Conservation (phyloP, 2,329 filamentous ascomycete genomes). For the Ceratocystis alfenasii region DNA sequence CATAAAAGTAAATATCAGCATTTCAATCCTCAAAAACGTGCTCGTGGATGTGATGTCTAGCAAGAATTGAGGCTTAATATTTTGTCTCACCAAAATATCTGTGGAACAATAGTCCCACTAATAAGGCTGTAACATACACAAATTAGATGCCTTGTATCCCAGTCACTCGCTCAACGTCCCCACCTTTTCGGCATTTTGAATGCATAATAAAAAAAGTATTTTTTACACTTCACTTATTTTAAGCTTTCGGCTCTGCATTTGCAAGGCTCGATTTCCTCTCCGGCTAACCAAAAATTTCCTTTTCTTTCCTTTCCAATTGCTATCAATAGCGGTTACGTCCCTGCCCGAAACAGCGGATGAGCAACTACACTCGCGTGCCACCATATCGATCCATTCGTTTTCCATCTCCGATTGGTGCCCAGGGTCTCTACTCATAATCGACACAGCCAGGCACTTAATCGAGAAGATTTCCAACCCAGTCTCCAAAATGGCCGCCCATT, state of each 20-base stretch:
- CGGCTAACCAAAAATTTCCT: no score
- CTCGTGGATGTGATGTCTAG: background rate
- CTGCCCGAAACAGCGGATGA: no score
- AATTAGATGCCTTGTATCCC: background rate
- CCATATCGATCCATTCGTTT: no score
- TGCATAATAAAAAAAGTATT: background rate
- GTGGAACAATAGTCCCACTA: background rate
- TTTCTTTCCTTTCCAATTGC: no score
- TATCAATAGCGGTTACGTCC: no score
- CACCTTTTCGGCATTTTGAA: background rate
- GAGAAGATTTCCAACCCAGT: background rate
- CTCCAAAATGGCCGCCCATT: conserved; percentile 3
- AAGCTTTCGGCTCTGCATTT: background rate
- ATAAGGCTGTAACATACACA: background rate
- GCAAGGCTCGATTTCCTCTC: background rate
- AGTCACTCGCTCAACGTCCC: background rate
- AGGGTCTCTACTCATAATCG: no score
- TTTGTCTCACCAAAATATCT: background rate
- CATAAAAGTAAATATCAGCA: background rate
- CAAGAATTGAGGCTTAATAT: conserved; percentile 3
- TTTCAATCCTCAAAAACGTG: background rate
- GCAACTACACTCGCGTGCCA: no score
- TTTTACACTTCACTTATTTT: conserved; percentile 8
- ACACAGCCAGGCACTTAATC: no score
- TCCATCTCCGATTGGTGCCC: no score